Evolutionary conservation across 805 yeast species (phyloP), one percentile per base, ranked within the genome.

Genomic region (Pichia thaimueangensis): DNA sequence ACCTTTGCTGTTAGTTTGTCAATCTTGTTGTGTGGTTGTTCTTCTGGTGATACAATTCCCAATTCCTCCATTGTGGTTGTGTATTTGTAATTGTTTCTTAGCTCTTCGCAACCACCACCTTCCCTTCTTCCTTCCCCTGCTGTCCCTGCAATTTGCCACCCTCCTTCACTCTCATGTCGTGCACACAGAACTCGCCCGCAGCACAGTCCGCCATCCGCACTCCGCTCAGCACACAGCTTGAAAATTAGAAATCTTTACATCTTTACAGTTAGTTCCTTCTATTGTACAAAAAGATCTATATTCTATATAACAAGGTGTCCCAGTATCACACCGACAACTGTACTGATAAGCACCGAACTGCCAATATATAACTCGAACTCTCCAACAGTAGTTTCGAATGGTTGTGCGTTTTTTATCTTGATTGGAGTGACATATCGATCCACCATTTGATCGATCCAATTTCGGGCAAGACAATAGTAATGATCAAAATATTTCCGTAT

Each of bases 1-100:
- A 39, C 16, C 12, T 37, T 41, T 15, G 35, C 28, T 5, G 47
- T 48, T 13, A 42, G 23, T 35, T 41, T 41, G 28, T 43, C 50
- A 23, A 47, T 45, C 24, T 40, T 43, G 15, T 37, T 45, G 37
- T 46, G 48, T 16, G 47, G 47, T 3, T 37, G 45, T 20, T 30
- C 37, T 21, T 30, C 32, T 7, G 58, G 37, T 28, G 63, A 58
- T 30, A 63, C 55, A 43, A 78, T 76, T 17, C 84, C 84, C 38
- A 79, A 64, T 64, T 79, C 84, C 61, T 79, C 85, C 85, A 79
- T 78, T n/a, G 29, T 29, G 20, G 20, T 13, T 22, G 3, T 21
- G 19, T n/a, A 15, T 7, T 21, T 24, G 11, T 25, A 23, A 15
- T n/a, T 30, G 32, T 15, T 8, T n/a, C n/a, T n/a, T n/a, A n/a